These are phyloP conservation scores for Diplogelasinospora grovesii DNA, from an alignment of 495 filamentous ascomycete species.

Conservation along the genomic window DNA sequence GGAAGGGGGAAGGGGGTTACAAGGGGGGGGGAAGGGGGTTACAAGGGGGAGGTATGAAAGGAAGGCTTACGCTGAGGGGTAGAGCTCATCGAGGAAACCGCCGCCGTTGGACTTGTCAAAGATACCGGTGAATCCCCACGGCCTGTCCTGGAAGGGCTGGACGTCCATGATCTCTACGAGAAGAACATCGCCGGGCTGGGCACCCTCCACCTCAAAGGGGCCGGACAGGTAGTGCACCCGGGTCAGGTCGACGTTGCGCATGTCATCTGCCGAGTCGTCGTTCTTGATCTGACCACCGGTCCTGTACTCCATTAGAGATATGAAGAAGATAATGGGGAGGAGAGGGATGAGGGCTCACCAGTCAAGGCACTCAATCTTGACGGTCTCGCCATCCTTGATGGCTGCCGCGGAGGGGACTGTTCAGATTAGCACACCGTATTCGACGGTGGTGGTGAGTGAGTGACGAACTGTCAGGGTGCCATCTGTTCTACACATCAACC, in stretches of 20 bases:
- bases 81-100: conserved; percentile 86
- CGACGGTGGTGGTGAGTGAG: not conserved
- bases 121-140: conserved; percentile 89
- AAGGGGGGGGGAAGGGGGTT: not conserved
- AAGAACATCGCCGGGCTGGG: conserved; percentile 80
- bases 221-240: conserved; percentile 83
- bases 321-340: conserved; percentile 1
- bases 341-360: conserved; percentile 38
- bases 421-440: too few relatives aligned
- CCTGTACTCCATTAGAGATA: conserved; percentile 23
- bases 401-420: conserved; percentile 67
- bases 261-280: conserved; percentile 83
- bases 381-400: conserved; percentile 80
- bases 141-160: conserved; percentile 77
- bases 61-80: conserved; percentile 68
- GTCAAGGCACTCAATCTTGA: conserved; percentile 94
- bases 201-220: conserved; percentile 83
- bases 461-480: conserved; percentile 80
- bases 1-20: conserved; percentile 10
- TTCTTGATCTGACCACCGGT: conserved; percentile 85
- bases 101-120: conserved; percentile 82
- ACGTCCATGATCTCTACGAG: conserved; percentile 94
- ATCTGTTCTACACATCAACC: conserved; percentile 60
- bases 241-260: conserved; percentile 79
- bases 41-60: not conserved